Evolutionary conservation across 2,329 filamentous ascomycete genomes (phyloP).

Genomic region (Diaporthe batatas): DNA sequence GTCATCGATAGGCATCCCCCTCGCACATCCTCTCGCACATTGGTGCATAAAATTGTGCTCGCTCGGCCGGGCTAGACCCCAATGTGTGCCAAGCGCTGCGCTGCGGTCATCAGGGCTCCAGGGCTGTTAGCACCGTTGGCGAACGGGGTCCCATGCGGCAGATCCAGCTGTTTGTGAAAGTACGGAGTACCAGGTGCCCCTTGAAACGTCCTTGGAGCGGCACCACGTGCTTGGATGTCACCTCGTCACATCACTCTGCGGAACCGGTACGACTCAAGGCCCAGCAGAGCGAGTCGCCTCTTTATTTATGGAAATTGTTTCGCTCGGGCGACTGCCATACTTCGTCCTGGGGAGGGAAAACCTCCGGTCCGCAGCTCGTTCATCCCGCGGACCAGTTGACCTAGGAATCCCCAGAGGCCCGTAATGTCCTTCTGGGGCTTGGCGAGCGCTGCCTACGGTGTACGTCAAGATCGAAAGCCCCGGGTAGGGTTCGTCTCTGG

Average conservation of each 20-base stretch:
- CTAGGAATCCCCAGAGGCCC: constrained; percentile 19
- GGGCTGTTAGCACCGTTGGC: not conserved
- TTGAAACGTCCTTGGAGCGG: constrained; percentile 32
- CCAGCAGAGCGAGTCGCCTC: constrained; percentile 11
- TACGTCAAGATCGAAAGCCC: constrained; percentile 14
- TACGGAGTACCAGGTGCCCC: constrained; percentile 16
- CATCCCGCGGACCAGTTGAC: constrained; percentile 8
- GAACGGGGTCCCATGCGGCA: constrained; percentile 23
- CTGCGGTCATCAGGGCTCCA: constrained; percentile 7
- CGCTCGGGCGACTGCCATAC: constrained; percentile 8
- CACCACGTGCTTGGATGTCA: constrained; percentile 33
- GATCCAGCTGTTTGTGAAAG: constrained; percentile 26
- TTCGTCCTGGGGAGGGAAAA: constrained; percentile 7
- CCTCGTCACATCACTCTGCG: constrained; percentile 26
- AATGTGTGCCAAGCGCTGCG: not conserved
- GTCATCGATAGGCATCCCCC: constrained; percentile 10
- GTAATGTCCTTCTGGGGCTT: constrained; percentile 11
- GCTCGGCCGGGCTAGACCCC: constrained; percentile 24
- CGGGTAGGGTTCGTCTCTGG: constrained; percentile 10
- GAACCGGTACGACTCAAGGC: constrained; percentile 23
- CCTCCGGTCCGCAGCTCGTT: constrained; percentile 22
- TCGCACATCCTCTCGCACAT: constrained; percentile 12
- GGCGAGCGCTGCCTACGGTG: constrained; percentile 11
- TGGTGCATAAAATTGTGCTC: constrained; percentile 16
- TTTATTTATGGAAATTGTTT: constrained; percentile 33